phyloP scores from a whole-genome alignment of 345 rosid species.

The Boechera divaricarpa region DNA sequence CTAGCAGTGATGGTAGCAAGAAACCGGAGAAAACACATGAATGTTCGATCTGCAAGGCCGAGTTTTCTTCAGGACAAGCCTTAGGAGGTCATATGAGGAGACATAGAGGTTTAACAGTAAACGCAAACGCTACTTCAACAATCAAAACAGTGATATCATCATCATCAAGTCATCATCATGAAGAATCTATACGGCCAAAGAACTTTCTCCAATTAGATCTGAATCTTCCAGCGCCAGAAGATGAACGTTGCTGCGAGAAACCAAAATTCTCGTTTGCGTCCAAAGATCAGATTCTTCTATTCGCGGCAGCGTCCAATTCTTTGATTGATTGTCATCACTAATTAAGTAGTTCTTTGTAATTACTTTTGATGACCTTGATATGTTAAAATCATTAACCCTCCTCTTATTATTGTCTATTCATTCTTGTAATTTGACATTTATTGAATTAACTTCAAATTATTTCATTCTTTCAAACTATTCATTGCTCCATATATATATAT shows the following conservation, averaged over 20 bases:
- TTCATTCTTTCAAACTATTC: constrained; percentile 28
- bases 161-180: constrained; percentile 31
- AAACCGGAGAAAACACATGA: constrained; percentile 61
- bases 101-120: constrained; percentile 57
- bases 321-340: constrained; percentile 90
- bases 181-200: constrained; percentile 50
- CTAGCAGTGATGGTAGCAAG: constrained; percentile 34
- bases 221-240: constrained; percentile 95
- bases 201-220: constrained; percentile 64
- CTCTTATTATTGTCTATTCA: constrained; percentile 18
- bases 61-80: constrained; percentile 91
- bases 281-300: constrained; percentile 60
- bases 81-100: constrained; percentile 98
- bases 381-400: constrained; percentile 36
- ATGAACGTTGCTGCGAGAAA: constrained; percentile 44
- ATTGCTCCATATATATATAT: not conserved
- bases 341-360: constrained; percentile 37
- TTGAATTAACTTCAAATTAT: constrained; percentile 40
- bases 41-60: constrained; percentile 82
- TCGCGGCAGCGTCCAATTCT: constrained; percentile 62
- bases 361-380: constrained; percentile 30
- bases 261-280: constrained; percentile 55
- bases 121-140: constrained; percentile 30
- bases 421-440: constrained; percentile 42
- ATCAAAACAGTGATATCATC: constrained; percentile 31